Evolutionary conservation across 1,284 basidiomycete genomes (phyloP).

Genomic region (Apiotrichum akiyoshidainum): DNA sequence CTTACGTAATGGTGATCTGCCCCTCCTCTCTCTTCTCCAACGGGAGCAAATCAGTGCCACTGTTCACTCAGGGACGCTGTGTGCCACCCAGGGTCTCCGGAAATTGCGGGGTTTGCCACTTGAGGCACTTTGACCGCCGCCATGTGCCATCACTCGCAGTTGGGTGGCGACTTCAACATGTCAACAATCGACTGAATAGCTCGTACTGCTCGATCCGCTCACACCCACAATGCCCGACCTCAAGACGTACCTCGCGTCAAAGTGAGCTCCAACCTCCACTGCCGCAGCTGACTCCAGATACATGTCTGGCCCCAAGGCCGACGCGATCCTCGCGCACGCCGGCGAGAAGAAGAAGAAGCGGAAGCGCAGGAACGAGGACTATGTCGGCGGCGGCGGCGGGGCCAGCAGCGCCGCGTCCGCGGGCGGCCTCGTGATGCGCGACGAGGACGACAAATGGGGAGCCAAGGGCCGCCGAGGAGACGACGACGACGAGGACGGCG

Average conservation of each 20-base stretch:
- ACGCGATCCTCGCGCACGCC: constrained; percentile 77
- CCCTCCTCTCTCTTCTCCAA: too few relatives aligned
- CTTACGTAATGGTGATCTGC: too few relatives aligned
- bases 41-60: too few relatives aligned
- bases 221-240: constrained; percentile 49
- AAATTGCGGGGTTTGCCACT: too few relatives aligned
- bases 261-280: constrained; percentile 30
- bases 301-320: constrained; percentile 95
- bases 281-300: constrained; percentile 55
- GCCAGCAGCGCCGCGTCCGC: constrained; percentile 17
- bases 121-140: too few relatives aligned
- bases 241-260: constrained; percentile 55
- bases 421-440: constrained; percentile 42
- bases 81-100: too few relatives aligned
- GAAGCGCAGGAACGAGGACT: constrained; percentile 64
- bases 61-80: too few relatives aligned
- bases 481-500: constrained; percentile 44
- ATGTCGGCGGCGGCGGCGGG: constrained; percentile 48
- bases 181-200: too few relatives aligned
- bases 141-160: too few relatives aligned
- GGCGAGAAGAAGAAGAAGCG: constrained; percentile 58
- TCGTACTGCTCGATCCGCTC: too few relatives aligned
- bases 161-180: too few relatives aligned
- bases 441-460: constrained; percentile 55
- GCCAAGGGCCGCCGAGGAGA: too few relatives aligned